phyloP scores from a whole-genome alignment of 2,329 filamentous ascomycete genomes.

The Cladophialophora immunda region DNA sequence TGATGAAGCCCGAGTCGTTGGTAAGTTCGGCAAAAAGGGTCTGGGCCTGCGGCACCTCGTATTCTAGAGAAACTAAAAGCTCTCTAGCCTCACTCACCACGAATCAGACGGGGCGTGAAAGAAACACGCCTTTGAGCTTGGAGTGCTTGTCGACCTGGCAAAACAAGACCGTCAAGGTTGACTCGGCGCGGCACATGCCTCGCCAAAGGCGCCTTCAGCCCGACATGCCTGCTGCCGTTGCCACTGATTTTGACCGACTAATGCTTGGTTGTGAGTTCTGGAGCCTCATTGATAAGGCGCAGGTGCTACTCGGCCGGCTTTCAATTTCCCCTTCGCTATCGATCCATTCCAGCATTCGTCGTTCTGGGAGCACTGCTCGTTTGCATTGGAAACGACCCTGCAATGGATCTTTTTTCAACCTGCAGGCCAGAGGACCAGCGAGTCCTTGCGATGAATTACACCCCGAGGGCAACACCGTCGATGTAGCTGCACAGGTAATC shows the following conservation, averaged over 20 bases:
- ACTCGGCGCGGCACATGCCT: not conserved
- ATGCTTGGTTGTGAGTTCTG: no score
- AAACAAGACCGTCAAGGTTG: not conserved
- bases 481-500: not conserved
- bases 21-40: constrained; percentile 1
- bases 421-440: not conserved
- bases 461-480: not conserved
- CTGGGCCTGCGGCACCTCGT: not conserved
- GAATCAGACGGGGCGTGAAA: not conserved
- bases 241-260: no score
- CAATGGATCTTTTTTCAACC: not conserved
- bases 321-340: not conserved
- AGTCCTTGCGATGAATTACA: constrained; percentile 2
- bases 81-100: not conserved
- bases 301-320: not conserved
- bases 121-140: not conserved
- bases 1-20: not conserved
- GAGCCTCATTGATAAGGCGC: not conserved
- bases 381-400: not conserved
- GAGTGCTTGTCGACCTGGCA: not conserved
- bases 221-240: not conserved
- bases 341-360: not conserved
- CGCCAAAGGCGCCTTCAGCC: not conserved
- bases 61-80: not conserved
- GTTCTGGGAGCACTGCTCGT: not conserved